Evolutionary conservation across 768 basidiomycete genomes (phyloP).

Genomic region (Strobilomyces confusus): DNA sequence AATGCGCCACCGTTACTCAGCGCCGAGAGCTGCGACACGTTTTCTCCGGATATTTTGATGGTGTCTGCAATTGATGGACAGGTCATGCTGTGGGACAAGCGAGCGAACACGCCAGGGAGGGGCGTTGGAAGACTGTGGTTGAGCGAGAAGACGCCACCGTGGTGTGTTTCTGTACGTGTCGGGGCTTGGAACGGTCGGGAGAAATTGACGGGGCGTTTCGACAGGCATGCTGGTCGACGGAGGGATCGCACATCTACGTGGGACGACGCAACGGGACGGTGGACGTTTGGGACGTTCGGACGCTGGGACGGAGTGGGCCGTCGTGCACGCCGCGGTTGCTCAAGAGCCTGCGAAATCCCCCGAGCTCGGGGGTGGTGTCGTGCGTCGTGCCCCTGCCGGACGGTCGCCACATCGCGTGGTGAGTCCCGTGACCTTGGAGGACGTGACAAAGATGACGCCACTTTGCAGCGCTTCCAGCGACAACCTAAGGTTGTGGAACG

Average conservation of each 20-base stretch:
- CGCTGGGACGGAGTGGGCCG: slow-evolving; percentile 61
- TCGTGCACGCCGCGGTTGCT: slow-evolving; percentile 68
- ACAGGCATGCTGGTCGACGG: slow-evolving; percentile 92
- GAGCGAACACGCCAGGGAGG: slow-evolving; percentile 56
- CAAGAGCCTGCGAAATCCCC: slow-evolving; percentile 80
- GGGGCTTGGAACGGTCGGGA: neutral
- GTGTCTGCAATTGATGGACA: slow-evolving; percentile 91
- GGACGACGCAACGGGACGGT: slow-evolving; percentile 88
- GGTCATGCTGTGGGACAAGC: slow-evolving; percentile 86
- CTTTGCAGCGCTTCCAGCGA: slow-evolving; percentile 77
- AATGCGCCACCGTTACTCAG: slow-evolving; percentile 76
- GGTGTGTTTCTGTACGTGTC: slow-evolving; percentile 85
- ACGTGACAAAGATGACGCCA: slow-evolving; percentile 18
- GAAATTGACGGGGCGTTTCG: slow-evolving; percentile 3
- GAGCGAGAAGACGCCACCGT: slow-evolving; percentile 90
- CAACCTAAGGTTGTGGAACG: slow-evolving; percentile 93
- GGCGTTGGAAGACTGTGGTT: slow-evolving; percentile 86
- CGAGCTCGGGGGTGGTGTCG: slow-evolving; percentile 87
- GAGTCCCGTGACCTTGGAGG: slow-evolving; percentile 13
- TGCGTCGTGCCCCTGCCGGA: slow-evolving; percentile 92
- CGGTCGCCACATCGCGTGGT: slow-evolving; percentile 89
- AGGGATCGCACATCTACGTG: slow-evolving; percentile 85
- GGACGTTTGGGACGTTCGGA: slow-evolving; percentile 93
- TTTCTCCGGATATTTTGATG: slow-evolving; percentile 81
- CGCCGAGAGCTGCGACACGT: slow-evolving; percentile 51